phyloP scores from a whole-genome alignment of 1,284 basidiomycete species.

The Blastosporella zonata region DNA sequence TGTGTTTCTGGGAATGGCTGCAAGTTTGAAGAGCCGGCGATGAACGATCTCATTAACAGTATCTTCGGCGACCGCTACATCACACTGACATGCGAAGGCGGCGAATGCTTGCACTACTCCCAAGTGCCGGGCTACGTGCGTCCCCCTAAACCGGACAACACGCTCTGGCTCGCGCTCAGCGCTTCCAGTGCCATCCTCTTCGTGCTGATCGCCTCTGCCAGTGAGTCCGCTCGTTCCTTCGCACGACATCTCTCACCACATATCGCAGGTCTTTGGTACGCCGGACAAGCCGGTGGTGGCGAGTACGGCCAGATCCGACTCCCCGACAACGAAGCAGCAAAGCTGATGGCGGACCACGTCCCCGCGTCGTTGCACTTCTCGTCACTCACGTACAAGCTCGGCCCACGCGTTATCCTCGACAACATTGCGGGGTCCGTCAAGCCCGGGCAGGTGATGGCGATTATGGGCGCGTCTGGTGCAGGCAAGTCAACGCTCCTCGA shows the following conservation, averaged over 20 bases:
- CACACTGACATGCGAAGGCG: slow-evolving; percentile 82
- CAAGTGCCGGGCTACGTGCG: slow-evolving; percentile 90
- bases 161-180: slow-evolving; percentile 79
- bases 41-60: slow-evolving; percentile 92
- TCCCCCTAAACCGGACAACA: slow-evolving; percentile 80
- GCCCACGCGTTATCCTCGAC: slow-evolving; percentile 70
- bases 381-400: slow-evolving; percentile 78
- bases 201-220: slow-evolving; percentile 55
- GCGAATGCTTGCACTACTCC: slow-evolving; percentile 92
- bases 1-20: slow-evolving; percentile 78
- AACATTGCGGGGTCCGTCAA: slow-evolving; percentile 80
- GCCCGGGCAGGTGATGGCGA: slow-evolving; percentile 88
- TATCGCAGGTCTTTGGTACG: slow-evolving; percentile 79
- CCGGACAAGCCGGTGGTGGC: slow-evolving; percentile 68
- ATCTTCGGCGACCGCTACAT: slow-evolving; percentile 94
- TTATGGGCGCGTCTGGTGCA: slow-evolving; percentile 96
- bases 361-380: slow-evolving; percentile 91
- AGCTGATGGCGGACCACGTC: slow-evolving; percentile 91
- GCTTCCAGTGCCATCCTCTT: slow-evolving; percentile 74
- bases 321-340: slow-evolving; percentile 77
- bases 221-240: slow-evolving; percentile 26
- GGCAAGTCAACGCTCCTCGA: slow-evolving; percentile 97
- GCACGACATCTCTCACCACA: neutral
- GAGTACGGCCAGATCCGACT: slow-evolving; percentile 79
- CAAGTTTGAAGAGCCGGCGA: slow-evolving; percentile 91